Percentiles rank a stretch among this genome's conserved stretches.
Conservation (phyloP, 345 rosid genomes). For the Fremontodendron californicum region DNA sequence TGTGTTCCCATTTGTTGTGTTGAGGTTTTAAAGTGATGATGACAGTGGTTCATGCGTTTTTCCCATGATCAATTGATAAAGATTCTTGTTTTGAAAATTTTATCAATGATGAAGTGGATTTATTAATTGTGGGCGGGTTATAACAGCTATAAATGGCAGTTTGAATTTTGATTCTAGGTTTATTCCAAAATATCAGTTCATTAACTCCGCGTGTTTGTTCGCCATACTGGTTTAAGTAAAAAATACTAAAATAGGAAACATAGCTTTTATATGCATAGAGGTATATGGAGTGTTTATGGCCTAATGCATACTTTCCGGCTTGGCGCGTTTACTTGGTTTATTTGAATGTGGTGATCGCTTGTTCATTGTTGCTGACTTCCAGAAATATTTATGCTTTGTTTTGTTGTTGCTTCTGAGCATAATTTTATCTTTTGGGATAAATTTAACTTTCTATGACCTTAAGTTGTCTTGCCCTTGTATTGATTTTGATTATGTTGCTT, state of each 20-base stretch:
- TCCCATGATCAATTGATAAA: background rate
- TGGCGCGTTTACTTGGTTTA: background rate
- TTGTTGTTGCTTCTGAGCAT: background rate
- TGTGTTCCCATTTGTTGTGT: background rate
- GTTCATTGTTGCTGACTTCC: background rate
- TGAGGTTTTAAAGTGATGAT: background rate
- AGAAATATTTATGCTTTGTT: background rate
- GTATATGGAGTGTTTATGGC: background rate
- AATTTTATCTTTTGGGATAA: background rate
- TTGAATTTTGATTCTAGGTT: background rate
- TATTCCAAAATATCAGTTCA: background rate
- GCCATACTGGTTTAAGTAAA: background rate
- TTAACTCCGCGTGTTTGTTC: background rate
- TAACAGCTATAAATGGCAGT: background rate
- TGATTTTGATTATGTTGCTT: background rate
- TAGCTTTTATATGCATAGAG: background rate
- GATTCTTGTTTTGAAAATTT: background rate
- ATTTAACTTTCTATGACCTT: background rate
- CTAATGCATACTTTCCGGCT: background rate
- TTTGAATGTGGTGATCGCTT: background rate
- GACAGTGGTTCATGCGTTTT: background rate
- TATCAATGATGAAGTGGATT: background rate
- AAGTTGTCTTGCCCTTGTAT: background rate
- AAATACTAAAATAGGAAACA: background rate
- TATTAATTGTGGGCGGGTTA: background rate